These are phyloP conservation scores for Pseudocercospora ulei DNA, from an alignment of 2,329 filamentous ascomycete genomes.

Conservation along the genomic window DNA sequence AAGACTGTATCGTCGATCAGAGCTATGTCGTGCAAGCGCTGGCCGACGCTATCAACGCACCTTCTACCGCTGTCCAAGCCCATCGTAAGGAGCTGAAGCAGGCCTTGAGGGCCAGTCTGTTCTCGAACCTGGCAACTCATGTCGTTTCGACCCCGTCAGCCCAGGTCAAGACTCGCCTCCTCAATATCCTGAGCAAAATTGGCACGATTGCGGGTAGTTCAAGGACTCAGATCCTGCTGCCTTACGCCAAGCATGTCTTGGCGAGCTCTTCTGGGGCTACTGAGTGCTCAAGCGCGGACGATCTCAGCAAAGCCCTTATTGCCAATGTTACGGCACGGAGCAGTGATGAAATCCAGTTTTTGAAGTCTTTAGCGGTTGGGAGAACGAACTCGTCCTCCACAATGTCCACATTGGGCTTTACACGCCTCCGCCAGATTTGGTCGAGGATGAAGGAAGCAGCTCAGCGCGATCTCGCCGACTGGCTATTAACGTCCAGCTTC, in stretches of 20 bases:
- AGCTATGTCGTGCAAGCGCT: constrained; percentile 59
- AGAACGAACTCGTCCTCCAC: constrained; percentile 34
- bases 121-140: constrained; percentile 66
- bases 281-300: constrained; percentile 40
- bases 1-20: constrained; percentile 76
- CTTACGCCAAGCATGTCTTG: constrained; percentile 61
- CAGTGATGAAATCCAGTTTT: constrained; percentile 47
- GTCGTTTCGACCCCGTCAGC: constrained; percentile 58
- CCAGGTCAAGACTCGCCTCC: constrained; percentile 58
- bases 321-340: constrained; percentile 48
- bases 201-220: constrained; percentile 57
- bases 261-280: constrained; percentile 43
- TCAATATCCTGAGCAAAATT: constrained; percentile 64
- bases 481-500: constrained; percentile 48
- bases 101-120: constrained; percentile 53
- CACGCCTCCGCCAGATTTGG: constrained; percentile 64
- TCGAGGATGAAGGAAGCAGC: constrained; percentile 55
- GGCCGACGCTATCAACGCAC: constrained; percentile 48
- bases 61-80: constrained; percentile 20
- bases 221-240: constrained; percentile 66
- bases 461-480: constrained; percentile 51
- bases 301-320: constrained; percentile 46
- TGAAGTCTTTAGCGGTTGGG: constrained; percentile 45
- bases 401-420: constrained; percentile 58
- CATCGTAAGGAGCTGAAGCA: constrained; percentile 46